Base-by-base conservation (phyloP, 164 flowering plant species). In the Protea cynaroides region DNA sequence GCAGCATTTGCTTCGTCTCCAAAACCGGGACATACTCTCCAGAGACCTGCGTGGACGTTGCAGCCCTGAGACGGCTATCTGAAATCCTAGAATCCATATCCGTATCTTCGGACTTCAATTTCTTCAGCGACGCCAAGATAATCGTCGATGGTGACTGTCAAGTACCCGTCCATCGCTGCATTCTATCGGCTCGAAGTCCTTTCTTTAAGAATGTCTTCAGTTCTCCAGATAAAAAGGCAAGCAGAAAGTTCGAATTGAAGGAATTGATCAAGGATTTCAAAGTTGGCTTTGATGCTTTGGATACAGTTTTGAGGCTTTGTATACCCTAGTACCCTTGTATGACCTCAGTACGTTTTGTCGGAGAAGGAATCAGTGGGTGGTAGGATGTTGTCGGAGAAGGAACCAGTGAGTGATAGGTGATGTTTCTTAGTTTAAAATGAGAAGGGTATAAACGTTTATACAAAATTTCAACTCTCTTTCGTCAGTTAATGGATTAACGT, bases 141-240 rank as follows among this genome's bases (percentile, higher is more conserved):
- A 62, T 71, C 12, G 69, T 80, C 19, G 36, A 72, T 46, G 68
- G 50, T n/a, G 76, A 76, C 40, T 74, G 69, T 2, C 86, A 84
- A 55, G 65, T 88, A 8, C 71, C 83, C 7, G 77, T 88, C 55
- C 97, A 90, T 76, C 85, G 92, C n/a, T 88, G 89, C 71, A 70
- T 90, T 55, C 75, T 90, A 9, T 54, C 86, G 0, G 74, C 86
- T n/a, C 66, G 97, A 55, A 86, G 90, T 63, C 64, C 77, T 0
- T 86, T 79, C 60, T 88, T 90, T 68, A 79, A 70, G 74, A 63
- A 23, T 25, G 44, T 79, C 15, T 88, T 90, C 58, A 46, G 65
- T 25, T n/a, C 61, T 46, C 56, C 15, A 8, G 68, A 50, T 49
- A 80, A 79, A 23, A 79, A 72, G 40, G 65, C 36, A 34, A 51